Base-by-base conservation (phyloP, 805 yeast species). In the Sugiyamaella qingdaonensis region DNA sequence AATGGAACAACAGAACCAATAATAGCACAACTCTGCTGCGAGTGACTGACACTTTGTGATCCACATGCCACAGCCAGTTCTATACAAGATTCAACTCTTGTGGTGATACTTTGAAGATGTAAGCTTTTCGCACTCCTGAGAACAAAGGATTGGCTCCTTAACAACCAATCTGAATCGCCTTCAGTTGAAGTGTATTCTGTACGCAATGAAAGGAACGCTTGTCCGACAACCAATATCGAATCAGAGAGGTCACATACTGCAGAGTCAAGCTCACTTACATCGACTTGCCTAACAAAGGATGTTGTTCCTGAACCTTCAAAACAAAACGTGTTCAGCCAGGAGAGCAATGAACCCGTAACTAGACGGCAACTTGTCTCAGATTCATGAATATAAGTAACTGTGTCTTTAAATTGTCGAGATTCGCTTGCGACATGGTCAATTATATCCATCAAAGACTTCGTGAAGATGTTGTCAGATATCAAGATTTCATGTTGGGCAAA, bases 161-260 rank as follows among this genome's bases (percentile, higher is more conserved):
- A 66, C 32, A 88, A 73, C 96, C 96, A 91, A n/a, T 75, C 73
- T 54, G 86, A 91, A 24, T 77, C 82, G 1, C 76, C 84, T 18
- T 72, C 78, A 1, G 67, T 57, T 2, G 80, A 60, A 1, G 59
- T 49, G 2, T 58, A 66, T 2, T 61, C 67, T 27, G 51, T 47
- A 41, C 79, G 46, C 71, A 70, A 8, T 78, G 68, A 51, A 9
- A 53, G 34, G 10, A 62, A 33, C 55, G 79, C 78, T 68, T 91
- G 97, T 59, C 86, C 77, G 0, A 85, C 77, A 31, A 91, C 73
- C 51, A 90, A 68, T 16, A 88, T 76, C 2, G 85, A 76, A 14
- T 79, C 79, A 2, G 83, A 74, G 2, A 86, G 37, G 13, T 51
- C 42, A 21, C 44, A 35, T 14, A 52, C 16, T 10, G 29, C 29